Conservation (phyloP, 306 rosid species). For the Rubus idaeus region DNA sequence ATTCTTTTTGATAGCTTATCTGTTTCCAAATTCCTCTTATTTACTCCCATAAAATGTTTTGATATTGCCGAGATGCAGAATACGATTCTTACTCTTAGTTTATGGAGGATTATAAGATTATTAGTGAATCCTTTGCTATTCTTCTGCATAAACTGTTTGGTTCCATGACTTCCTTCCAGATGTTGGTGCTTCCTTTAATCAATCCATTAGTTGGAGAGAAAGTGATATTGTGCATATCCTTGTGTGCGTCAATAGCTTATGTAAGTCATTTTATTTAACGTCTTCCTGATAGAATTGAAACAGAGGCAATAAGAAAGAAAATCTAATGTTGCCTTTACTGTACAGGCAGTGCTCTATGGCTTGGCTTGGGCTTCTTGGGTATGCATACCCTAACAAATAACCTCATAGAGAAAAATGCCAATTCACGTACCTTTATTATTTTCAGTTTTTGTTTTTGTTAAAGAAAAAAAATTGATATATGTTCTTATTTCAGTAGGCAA, state of each 20-base stretch:
- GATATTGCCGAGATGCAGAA: background rate
- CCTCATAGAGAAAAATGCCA: background rate
- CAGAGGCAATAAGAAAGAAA: background rate
- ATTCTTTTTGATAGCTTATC: background rate
- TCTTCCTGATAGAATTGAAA: background rate
- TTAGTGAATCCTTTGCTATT: background rate
- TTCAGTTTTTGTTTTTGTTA: background rate
- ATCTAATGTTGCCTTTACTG: constrained; percentile 15
- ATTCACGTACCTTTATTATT: background rate
- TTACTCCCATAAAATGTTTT: background rate
- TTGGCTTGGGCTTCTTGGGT: constrained; percentile 97
- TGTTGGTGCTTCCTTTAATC: constrained; percentile 67
- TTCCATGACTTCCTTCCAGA: constrained; percentile 41
- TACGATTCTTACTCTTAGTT: background rate
- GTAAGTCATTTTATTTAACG: constrained; percentile 39
- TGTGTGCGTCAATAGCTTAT: constrained; percentile 77
- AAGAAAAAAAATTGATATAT: background rate
- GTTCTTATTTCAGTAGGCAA: background rate
- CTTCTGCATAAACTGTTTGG: background rate
- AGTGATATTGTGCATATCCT: constrained; percentile 60
- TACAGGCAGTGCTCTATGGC: constrained; percentile 74
- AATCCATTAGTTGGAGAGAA: constrained; percentile 87
- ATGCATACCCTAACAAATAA: constrained; percentile 8
- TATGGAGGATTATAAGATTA: background rate
- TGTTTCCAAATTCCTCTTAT: background rate